Conservation (phyloP, 2,329 filamentous ascomycete species). For the Setomelanomma holmii region DNA sequence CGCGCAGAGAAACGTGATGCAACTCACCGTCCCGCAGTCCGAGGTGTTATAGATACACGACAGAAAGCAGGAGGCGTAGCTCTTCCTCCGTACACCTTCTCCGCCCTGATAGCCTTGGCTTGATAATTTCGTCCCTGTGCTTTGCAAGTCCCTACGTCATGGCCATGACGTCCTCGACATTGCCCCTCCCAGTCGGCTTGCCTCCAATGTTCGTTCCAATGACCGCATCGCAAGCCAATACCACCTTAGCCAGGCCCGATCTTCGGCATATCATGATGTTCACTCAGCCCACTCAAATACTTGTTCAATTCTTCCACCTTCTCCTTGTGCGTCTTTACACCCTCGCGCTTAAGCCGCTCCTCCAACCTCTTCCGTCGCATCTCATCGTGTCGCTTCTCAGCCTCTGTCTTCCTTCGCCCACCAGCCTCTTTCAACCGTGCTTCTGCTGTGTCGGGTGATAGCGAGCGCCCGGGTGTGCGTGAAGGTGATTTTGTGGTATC, state of each 20-base stretch:
- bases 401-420: slow-evolving; percentile 74
- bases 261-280: slow-evolving; percentile 90
- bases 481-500: slow-evolving; percentile 27
- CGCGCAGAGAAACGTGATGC: too few relatives aligned
- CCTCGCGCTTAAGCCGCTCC: slow-evolving; percentile 80
- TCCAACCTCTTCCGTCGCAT: slow-evolving; percentile 80
- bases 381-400: slow-evolving; percentile 83
- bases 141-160: too few relatives aligned
- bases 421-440: slow-evolving; percentile 34
- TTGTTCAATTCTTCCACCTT: slow-evolving; percentile 94
- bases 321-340: slow-evolving; percentile 96
- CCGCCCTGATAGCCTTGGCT: too few relatives aligned
- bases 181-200: too few relatives aligned
- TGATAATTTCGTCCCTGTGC: too few relatives aligned
- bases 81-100: too few relatives aligned
- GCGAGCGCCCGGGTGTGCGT: slow-evolving; percentile 34
- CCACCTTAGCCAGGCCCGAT: slow-evolving; percentile 63
- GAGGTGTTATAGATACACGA: too few relatives aligned
- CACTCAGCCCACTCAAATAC: slow-evolving; percentile 88
- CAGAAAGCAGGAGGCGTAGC: too few relatives aligned
- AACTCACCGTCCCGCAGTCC: too few relatives aligned
- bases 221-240: too few relatives aligned
- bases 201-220: too few relatives aligned
- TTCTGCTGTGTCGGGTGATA: slow-evolving; percentile 44
- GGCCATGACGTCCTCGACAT: too few relatives aligned